phyloP scores from a whole-genome alignment of 805 yeast species.

The Yamadazyma paraphyllophila region DNA sequence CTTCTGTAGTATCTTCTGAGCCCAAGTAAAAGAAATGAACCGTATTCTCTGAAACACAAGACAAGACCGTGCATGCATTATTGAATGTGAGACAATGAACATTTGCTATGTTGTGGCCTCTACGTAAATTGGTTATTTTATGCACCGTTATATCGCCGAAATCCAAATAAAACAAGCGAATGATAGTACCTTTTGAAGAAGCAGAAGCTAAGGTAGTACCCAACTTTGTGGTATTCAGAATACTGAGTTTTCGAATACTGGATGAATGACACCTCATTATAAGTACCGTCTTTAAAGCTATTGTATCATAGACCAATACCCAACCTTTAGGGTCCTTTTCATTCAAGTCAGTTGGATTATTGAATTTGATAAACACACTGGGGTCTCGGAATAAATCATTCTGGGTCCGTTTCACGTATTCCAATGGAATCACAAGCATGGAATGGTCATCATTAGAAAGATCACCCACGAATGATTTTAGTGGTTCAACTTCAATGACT shows the following conservation, averaged over 20 bases:
- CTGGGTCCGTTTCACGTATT: slow-evolving; percentile 14
- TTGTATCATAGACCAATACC: slow-evolving; percentile 41
- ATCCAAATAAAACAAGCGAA: slow-evolving; percentile 30
- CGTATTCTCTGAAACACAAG: slow-evolving; percentile 42
- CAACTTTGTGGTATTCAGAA: slow-evolving; percentile 15
- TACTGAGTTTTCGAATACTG: slow-evolving; percentile 29
- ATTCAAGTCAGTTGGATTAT: slow-evolving; percentile 22
- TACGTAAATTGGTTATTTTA: slow-evolving; percentile 33
- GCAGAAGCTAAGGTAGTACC: slow-evolving; percentile 38
- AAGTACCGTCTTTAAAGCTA: slow-evolving; percentile 27
- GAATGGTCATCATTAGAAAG: slow-evolving; percentile 36
- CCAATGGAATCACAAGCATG: slow-evolving; percentile 34
- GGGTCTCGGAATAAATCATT: slow-evolving; percentile 20
- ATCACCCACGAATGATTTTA: slow-evolving; percentile 31
- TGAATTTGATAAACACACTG: slow-evolving; percentile 20
- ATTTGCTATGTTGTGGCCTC: slow-evolving; percentile 39
- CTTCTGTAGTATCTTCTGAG: slow-evolving; percentile 3
- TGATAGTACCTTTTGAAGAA: slow-evolving; percentile 42
- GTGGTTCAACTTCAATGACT: slow-evolving; percentile 28
- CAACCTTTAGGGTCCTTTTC: slow-evolving; percentile 31
- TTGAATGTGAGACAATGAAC: slow-evolving; percentile 36
- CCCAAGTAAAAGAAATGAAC: slow-evolving; percentile 37
- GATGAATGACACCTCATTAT: slow-evolving; percentile 42
- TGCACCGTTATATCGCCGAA: slow-evolving; percentile 19
- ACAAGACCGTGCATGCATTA: slow-evolving; percentile 30